Percentiles rank a stretch among this genome's conserved stretches.
Conservation (phyloP, 495 filamentous ascomycete species). For the Bacidia gigantensis region DNA sequence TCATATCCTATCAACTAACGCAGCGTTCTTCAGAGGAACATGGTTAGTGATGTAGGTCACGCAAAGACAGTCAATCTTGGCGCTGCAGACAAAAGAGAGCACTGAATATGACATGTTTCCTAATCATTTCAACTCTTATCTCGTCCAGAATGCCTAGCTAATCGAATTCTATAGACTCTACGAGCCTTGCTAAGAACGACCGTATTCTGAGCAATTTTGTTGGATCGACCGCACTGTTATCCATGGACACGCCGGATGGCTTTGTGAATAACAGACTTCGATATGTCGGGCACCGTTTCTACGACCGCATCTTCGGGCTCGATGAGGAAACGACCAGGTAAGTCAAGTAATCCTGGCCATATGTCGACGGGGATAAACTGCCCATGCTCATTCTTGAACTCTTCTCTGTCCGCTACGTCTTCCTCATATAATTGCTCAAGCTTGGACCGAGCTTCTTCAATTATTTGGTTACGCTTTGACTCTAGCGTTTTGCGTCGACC, state of each 20-base stretch:
- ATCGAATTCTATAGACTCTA: not conserved
- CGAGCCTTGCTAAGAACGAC: not conserved
- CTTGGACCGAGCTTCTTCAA: slow-evolving; percentile 59
- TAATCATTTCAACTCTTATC: no score
- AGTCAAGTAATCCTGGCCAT: slow-evolving; percentile 60
- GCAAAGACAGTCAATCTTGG: slow-evolving; percentile 1
- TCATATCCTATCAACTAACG: slow-evolving; percentile 2
- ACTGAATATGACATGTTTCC: slow-evolving; percentile 13
- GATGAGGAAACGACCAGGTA: slow-evolving; percentile 45
- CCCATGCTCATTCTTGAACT: slow-evolving; percentile 68
- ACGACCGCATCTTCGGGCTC: slow-evolving; percentile 21
- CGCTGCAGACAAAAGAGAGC: slow-evolving; percentile 24
- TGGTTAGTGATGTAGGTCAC: slow-evolving; percentile 3
- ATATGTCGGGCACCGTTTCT: slow-evolving; percentile 19
- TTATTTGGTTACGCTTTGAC: slow-evolving; percentile 56
- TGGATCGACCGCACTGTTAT: not conserved
- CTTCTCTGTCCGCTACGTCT: slow-evolving; percentile 61
- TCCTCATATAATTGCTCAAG: slow-evolving; percentile 61
- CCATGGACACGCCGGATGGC: slow-evolving; percentile 15
- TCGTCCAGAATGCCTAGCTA: not conserved
- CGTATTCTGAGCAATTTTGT: not conserved
- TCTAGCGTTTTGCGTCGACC: slow-evolving; percentile 56
- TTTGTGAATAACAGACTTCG: slow-evolving; percentile 17
- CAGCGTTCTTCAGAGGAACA: slow-evolving; percentile 17
- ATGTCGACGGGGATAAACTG: slow-evolving; percentile 81